phyloP scores from a whole-genome alignment of 208 protist species.

The Naegleria lovaniensis region DNA sequence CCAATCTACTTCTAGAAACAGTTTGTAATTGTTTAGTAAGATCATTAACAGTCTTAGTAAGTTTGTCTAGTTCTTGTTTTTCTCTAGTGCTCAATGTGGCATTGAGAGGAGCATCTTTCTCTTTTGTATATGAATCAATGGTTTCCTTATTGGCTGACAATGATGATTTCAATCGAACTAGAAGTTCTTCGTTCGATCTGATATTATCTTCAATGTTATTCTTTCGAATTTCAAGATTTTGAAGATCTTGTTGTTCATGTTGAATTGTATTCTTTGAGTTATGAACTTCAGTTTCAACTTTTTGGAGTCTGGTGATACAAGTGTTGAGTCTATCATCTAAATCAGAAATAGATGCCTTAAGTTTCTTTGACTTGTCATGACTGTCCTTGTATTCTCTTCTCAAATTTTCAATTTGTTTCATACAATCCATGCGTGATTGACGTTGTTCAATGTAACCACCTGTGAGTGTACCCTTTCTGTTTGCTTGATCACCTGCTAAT shows the following conservation, averaged over 20 bases:
- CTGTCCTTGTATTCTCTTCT: constrained; percentile 36
- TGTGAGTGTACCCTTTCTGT: constrained; percentile 78
- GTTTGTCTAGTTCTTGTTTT: constrained; percentile 58
- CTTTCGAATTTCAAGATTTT: constrained; percentile 28
- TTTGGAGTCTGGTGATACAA: constrained; percentile 8
- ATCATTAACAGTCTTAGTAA: constrained; percentile 26
- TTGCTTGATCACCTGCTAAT: constrained; percentile 75
- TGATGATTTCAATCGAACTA: constrained; percentile 46
- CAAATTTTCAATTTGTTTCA: constrained; percentile 52
- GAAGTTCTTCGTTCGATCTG: constrained; percentile 38
- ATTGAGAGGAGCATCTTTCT: constrained; percentile 54
- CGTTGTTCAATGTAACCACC: constrained; percentile 86
- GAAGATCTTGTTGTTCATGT: background rate
- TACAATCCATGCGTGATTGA: constrained; percentile 60
- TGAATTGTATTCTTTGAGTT: constrained; percentile 1
- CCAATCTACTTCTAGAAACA: background rate
- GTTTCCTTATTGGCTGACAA: background rate
- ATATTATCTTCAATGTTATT: constrained; percentile 53
- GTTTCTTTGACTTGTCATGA: constrained; percentile 44
- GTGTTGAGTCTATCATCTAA: constrained; percentile 21
- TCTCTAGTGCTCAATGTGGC: constrained; percentile 55
- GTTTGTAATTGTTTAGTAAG: constrained; percentile 26
- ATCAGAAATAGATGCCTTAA: constrained; percentile 11
- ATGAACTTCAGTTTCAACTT: constrained; percentile 5
- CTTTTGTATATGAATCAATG: background rate